Evolutionary conservation across 139 green algal species (phyloP), one percentile per base, ranked within the genome.

Genomic region (Chlorella sp.): DNA sequence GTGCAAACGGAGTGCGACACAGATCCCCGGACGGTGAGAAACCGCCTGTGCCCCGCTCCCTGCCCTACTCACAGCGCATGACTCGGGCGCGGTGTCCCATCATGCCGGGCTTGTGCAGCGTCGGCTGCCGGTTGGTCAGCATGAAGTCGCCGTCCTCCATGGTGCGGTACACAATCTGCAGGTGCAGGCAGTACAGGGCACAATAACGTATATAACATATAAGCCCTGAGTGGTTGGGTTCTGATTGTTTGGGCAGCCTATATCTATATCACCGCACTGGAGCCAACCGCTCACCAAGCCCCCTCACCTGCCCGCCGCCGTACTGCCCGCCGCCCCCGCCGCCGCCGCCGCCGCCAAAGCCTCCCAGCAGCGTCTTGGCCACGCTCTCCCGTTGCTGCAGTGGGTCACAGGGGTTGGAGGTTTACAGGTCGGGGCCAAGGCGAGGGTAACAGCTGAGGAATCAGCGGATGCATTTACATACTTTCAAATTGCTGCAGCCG

Each of bases 51-150:
- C n/a, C n/a, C n/a, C n/a, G n/a, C 19, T 32, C 21, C 68, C 19
- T 11, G 68, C 21, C 68, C 5, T 32, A 40, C 80, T 87, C 87
- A 88, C 83, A 76, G 21, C 88, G 34, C 91, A 95, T 90, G 37
- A 94, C 88, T 83, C 95, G 77, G 28, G 92, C 95, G 53, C 87
- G 83, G 93, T 98, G 96, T 9, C 94, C 95, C 96, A 98, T 97
- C 73, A 98, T 92, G 15, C 94, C 96, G 0, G 98, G 98, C 87
- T 99, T 99, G 94, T 99, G 98, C 90, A 99, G 94, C n/a, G 98
- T 99, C 22, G 98, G 98, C 94, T 99, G 98, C 77, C 98, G 94
- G 92, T 99, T 99, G 79, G 98, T 99, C 42, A 99, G 95, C 95
- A 99, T 96, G 12, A 99, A 82, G 89, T 99, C 98, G 37, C 98